These are phyloP conservation scores for Saturnispora besseyi DNA, from an alignment of 805 yeast genomes.

Conservation along the genomic window DNA sequence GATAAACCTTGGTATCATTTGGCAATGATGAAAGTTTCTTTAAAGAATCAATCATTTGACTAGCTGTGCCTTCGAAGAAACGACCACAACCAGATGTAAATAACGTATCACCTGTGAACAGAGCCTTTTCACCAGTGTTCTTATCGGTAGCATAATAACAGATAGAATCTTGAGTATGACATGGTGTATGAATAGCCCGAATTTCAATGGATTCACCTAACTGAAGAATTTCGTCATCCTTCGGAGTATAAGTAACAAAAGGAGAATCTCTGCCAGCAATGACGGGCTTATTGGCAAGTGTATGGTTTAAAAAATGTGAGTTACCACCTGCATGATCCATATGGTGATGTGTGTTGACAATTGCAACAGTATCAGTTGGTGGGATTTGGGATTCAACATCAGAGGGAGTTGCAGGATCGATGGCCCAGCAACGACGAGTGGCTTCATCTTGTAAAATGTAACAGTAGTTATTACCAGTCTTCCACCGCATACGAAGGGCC, in stretches of 20 bases:
- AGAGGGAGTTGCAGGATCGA: slow-evolving; percentile 86
- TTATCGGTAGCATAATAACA: slow-evolving; percentile 71
- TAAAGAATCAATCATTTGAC: slow-evolving; percentile 69
- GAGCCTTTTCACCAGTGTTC: slow-evolving; percentile 56
- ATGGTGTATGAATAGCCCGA: slow-evolving; percentile 88
- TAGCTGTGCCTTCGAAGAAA: slow-evolving; percentile 85
- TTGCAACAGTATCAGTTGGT: slow-evolving; percentile 45
- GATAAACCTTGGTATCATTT: slow-evolving; percentile 62
- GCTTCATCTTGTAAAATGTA: slow-evolving; percentile 66
- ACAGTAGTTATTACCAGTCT: slow-evolving; percentile 75
- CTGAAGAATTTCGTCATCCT: slow-evolving; percentile 48
- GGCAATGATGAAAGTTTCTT: slow-evolving; percentile 56
- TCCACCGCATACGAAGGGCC: slow-evolving; percentile 91
- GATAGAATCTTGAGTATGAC: slow-evolving; percentile 95
- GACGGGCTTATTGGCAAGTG: slow-evolving; percentile 45
- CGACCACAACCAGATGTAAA: slow-evolving; percentile 95
- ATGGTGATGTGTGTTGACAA: slow-evolving; percentile 95
- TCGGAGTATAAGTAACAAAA: slow-evolving; percentile 60
- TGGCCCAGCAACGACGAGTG: slow-evolving; percentile 64
- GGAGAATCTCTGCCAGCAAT: slow-evolving; percentile 84
- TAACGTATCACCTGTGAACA: slow-evolving; percentile 93
- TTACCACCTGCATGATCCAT: slow-evolving; percentile 93
- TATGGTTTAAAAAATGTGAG: slow-evolving; percentile 24
- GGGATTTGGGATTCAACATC: slow-evolving; percentile 44
- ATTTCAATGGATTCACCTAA: slow-evolving; percentile 59